Conservation (phyloP, 768 basidiomycete genomes). For the Saitozyma podzolica region DNA sequence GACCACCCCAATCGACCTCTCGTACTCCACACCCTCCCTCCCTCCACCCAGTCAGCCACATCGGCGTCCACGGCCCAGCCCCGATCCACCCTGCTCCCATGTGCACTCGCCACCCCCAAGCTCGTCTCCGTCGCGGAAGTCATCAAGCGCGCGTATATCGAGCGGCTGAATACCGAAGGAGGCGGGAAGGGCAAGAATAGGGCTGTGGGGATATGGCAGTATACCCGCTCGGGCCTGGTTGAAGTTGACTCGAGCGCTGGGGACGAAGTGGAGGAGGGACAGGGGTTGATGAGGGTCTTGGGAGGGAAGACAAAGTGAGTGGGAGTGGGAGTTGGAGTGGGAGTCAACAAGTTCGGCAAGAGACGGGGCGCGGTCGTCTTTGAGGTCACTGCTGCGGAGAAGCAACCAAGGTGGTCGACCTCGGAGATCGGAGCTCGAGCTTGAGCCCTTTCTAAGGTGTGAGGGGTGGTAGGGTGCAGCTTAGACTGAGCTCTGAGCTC, state of each 20-base stretch:
- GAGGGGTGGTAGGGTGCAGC: no score
- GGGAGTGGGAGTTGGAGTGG: no score
- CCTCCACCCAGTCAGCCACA: neutral
- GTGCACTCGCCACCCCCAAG: slow-evolving; percentile 58
- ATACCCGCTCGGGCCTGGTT: slow-evolving; percentile 31
- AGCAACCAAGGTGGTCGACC: no score
- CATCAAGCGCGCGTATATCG: slow-evolving; percentile 69
- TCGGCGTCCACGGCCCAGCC: neutral
- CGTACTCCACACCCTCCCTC: slow-evolving; percentile 33
- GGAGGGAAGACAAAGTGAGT: slow-evolving; percentile 37
- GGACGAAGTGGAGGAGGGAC: slow-evolving; percentile 7
- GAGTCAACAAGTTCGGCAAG: no score
- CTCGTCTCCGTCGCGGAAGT: slow-evolving; percentile 79
- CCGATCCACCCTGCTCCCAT: slow-evolving; percentile 18
- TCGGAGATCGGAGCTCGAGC: no score
- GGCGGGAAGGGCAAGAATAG: slow-evolving; percentile 20
- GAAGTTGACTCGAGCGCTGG: neutral
- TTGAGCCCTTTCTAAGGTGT: no score
- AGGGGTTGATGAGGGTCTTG: slow-evolving; percentile 21
- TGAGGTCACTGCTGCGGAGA: no score
- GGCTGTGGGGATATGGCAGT: slow-evolving; percentile 46
- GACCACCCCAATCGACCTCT: slow-evolving; percentile 28
- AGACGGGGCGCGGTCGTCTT: no score
- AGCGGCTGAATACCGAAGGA: neutral
- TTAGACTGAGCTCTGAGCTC: no score